Base-by-base conservation (phyloP, 1,284 basidiomycete species). In the Stereum hirsutum region DNA sequence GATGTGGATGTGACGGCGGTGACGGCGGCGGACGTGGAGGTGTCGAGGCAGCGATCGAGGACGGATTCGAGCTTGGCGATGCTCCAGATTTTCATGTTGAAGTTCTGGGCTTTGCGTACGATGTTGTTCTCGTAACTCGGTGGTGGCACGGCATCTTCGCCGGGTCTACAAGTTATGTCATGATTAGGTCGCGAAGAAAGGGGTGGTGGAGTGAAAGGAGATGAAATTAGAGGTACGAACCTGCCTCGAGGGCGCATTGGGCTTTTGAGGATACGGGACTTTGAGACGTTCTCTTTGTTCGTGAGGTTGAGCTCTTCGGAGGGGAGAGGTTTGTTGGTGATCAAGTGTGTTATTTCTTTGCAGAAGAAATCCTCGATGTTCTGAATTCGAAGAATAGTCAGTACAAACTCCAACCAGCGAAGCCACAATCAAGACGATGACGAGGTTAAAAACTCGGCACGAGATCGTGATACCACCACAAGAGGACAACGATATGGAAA, bases 81-180 rank as follows among this genome's bases (percentile, higher is more conserved):
- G 31, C 66, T 80, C 94, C 96, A 99, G 24, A 98, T 79, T 64
- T 97, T 98, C 62, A 92, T 87, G 28, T 78, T 76, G 51, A 88
- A 84, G 27, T 72, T 70, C 39, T 78, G 65, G 2, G 93, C 92
- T 58, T 93, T 90, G 44, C 72, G 64, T 4, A 90, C 70, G 26
- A 93, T 71, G 45, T 74, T 72, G 31, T 74, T 52, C 6, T 44
- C 54, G 7, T 43, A 42, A 15, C 51, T 49, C 12, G 47, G 40
- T 26, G 42, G 26, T 6, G 49, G 47, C 19, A 44, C 32, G n/a
- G 61, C 55, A 17, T 54, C 50, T 7, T 48, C 36, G 17, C 45
- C 39, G 20, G 51, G 53, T 20, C 5, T 33, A 26, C 15, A 41
- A 26, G 31, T 34, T 26, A 31, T 36, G 31, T 43, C 19, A 38